Evolutionary conservation across 805 yeast species (phyloP).

Genomic region (Allodekkera sacchari): DNA sequence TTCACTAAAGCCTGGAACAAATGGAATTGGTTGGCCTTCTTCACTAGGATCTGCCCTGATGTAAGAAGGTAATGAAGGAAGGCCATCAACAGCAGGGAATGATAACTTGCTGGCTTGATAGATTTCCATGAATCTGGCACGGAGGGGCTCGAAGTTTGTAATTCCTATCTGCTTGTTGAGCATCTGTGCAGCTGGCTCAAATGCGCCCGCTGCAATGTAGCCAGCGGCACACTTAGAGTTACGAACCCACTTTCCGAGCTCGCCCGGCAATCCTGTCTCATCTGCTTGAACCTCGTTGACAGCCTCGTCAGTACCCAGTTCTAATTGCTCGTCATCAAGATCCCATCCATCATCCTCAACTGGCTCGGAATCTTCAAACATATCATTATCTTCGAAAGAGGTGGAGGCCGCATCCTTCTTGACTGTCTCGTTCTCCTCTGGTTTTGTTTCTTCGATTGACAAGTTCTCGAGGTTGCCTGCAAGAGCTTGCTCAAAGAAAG

Average conservation of each 20-base stretch:
- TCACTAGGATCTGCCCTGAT: conserved; percentile 56
- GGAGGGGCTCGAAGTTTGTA: conserved; percentile 78
- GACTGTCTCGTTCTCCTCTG: conserved; percentile 13
- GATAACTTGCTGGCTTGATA: conserved; percentile 74
- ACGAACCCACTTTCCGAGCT: conserved; percentile 74
- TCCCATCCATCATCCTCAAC: conserved; percentile 76
- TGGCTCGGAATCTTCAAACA: conserved; percentile 34
- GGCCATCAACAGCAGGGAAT: conserved; percentile 58
- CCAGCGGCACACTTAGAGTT: conserved; percentile 87
- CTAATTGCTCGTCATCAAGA: conserved; percentile 70
- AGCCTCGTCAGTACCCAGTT: conserved; percentile 42
- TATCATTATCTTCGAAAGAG: conserved; percentile 31
- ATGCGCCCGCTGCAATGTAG: conserved; percentile 92
- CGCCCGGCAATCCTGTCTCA: conserved; percentile 36
- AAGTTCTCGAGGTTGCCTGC: conserved; percentile 68
- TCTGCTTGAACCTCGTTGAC: conserved; percentile 18
- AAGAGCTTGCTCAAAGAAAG: conserved; percentile 81
- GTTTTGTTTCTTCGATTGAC: conserved; percentile 24
- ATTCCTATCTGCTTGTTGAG: conserved; percentile 85
- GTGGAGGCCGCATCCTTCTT: conserved; percentile 7
- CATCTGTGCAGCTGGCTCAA: conserved; percentile 91
- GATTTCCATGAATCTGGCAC: conserved; percentile 73
- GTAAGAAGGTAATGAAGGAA: conserved; percentile 61
- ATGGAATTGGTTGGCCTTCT: conserved; percentile 47
- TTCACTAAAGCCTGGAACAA: conserved; percentile 62